Conservation (phyloP, 805 yeast genomes). For the Barnettozyma sucrosica region DNA sequence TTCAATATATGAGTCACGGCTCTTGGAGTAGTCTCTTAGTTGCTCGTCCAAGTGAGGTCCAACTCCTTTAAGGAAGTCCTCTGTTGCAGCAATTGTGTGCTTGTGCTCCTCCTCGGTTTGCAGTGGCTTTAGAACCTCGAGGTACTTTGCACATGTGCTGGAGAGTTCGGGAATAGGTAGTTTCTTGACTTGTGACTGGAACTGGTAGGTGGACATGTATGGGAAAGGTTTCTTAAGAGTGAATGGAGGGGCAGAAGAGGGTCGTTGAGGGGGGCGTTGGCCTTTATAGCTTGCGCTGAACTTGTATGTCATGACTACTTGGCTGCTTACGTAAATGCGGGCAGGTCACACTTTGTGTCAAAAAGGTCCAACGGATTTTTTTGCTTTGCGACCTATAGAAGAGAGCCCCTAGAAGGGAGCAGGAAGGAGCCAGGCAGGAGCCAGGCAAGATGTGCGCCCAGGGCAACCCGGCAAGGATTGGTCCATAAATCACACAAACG, state of each 20-base stretch:
- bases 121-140: slow-evolving; percentile 68
- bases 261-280: not conserved
- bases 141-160: slow-evolving; percentile 61
- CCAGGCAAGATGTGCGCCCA: too few relatives aligned
- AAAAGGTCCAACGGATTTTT: not conserved
- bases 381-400: not conserved
- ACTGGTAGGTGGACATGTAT: slow-evolving; percentile 42
- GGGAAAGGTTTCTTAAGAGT: not conserved
- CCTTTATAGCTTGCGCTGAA: not conserved
- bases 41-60: slow-evolving; percentile 58
- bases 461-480: not conserved
- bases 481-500: not conserved
- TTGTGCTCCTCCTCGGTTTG: slow-evolving; percentile 70
- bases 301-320: not conserved
- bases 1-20: slow-evolving; percentile 77
- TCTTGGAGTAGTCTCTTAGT: slow-evolving; percentile 53
- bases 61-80: slow-evolving; percentile 45
- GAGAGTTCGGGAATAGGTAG: slow-evolving; percentile 77
- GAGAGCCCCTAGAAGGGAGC: not conserved
- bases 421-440: not conserved
- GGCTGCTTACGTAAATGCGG: slow-evolving; percentile 1
- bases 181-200: slow-evolving; percentile 53
- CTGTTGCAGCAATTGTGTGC: slow-evolving; percentile 54
- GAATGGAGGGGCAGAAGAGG: not conserved
- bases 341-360: slow-evolving; percentile 2